phyloP scores from a whole-genome alignment of 768 basidiomycete species.

The Lyophyllum atratum region DNA sequence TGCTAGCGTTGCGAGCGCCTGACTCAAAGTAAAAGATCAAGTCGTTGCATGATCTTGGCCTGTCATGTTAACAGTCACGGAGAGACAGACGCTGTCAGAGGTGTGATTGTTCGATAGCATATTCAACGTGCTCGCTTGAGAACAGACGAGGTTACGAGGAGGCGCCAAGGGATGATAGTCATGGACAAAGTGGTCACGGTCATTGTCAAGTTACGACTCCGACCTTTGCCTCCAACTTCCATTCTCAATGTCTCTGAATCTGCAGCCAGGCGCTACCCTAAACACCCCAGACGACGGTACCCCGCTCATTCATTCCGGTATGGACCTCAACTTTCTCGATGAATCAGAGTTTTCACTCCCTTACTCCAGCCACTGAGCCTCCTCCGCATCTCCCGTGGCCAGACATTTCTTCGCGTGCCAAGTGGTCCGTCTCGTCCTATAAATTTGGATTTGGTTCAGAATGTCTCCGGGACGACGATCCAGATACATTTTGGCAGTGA shows the following conservation, averaged over 20 bases:
- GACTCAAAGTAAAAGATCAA: too few relatives aligned
- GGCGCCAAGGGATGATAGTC: too few relatives aligned
- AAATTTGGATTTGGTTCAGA: conserved; percentile 97
- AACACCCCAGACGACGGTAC: conserved; percentile 30
- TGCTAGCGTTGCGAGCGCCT: too few relatives aligned
- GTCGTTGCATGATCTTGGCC: too few relatives aligned
- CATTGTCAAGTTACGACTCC: background rate
- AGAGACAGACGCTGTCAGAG: too few relatives aligned
- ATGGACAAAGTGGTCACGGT: background rate
- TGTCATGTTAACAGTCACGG: too few relatives aligned
- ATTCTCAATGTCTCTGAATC: conserved; percentile 20
- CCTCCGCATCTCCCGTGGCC: conserved; percentile 70
- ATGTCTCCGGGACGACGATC: conserved; percentile 84
- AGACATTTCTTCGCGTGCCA: conserved; percentile 84
- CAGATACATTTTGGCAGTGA: conserved; percentile 98
- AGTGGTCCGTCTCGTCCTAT: conserved; percentile 95
- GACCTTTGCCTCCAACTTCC: background rate
- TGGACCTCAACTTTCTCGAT: background rate
- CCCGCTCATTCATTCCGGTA: conserved; percentile 40
- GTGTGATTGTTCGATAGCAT: too few relatives aligned
- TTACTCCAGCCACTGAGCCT: conserved; percentile 36
- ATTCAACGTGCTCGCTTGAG: too few relatives aligned
- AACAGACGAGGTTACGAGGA: too few relatives aligned
- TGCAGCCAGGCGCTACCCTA: conserved; percentile 18
- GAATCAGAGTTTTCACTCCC: background rate